Conservation (phyloP, 257 asterid genomes). For the Scutellaria barbata region DNA sequence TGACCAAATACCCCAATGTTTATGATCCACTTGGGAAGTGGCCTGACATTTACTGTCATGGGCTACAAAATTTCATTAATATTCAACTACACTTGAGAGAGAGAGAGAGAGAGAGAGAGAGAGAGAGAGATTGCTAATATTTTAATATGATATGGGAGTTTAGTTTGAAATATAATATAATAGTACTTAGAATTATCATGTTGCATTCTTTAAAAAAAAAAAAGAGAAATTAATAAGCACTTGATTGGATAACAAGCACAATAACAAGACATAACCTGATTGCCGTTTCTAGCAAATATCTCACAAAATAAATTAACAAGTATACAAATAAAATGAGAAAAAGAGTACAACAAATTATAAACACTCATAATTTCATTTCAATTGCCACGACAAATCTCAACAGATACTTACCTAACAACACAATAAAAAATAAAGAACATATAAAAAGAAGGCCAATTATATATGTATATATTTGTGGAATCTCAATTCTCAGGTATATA, state of each 20-base stretch:
- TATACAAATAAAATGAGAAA: neutral
- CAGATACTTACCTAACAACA: neutral
- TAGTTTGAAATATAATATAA: neutral
- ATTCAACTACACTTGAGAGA: neutral
- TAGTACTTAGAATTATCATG: neutral
- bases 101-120: neutral
- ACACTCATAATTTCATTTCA: neutral
- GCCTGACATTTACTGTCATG: neutral
- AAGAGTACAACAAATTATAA: neutral
- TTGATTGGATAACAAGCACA: neutral
- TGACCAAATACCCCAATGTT: neutral
- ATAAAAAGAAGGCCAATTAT: neutral
- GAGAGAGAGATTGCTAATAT: no score
- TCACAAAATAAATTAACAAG: neutral
- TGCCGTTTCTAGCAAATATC: slow-evolving; percentile 6
- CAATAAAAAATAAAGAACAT: neutral
- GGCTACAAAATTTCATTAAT: neutral
- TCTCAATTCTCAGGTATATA: neutral
- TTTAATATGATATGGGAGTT: no score
- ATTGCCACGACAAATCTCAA: neutral
- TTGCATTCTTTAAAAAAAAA: slow-evolving; percentile 1
- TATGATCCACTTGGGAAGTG: slow-evolving; percentile 13
- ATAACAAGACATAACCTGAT: neutral
- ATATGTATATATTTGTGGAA: neutral
- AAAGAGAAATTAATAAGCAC: neutral